phyloP scores from a whole-genome alignment of 202 grass and related monocot species.

The Elaeis oleifera region DNA sequence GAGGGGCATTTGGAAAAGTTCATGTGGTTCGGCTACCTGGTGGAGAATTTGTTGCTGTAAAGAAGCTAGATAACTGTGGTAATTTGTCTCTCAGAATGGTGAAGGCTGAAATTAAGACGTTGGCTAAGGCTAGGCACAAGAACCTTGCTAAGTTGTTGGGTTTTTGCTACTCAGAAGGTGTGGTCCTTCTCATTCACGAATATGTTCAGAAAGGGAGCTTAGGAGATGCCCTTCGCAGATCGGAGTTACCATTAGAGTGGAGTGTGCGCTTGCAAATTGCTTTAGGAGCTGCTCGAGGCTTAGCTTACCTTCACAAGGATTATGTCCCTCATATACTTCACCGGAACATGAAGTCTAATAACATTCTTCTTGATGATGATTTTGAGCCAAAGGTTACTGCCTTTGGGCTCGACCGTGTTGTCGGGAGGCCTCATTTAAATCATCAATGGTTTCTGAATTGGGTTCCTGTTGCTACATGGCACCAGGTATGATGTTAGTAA shows the following conservation, averaged over 20 bases:
- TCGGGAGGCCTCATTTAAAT: slow-evolving; percentile 34
- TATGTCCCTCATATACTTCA: slow-evolving; percentile 41
- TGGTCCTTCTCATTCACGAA: slow-evolving; percentile 51
- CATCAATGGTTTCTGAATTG: slow-evolving; percentile 36
- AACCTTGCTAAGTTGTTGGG: slow-evolving; percentile 52
- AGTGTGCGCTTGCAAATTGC: slow-evolving; percentile 43
- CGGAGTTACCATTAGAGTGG: slow-evolving; percentile 33
- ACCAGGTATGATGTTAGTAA: slow-evolving; percentile 35
- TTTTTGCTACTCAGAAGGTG: slow-evolving; percentile 41
- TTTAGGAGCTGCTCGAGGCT: slow-evolving; percentile 43
- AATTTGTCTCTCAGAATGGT: slow-evolving; percentile 37
- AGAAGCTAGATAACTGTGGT: slow-evolving; percentile 33
- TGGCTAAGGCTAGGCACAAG: slow-evolving; percentile 60
- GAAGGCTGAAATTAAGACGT: slow-evolving; percentile 47
- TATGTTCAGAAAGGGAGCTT: slow-evolving; percentile 45
- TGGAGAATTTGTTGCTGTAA: slow-evolving; percentile 39
- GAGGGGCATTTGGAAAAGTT: slow-evolving; percentile 50
- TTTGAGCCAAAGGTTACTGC: slow-evolving; percentile 48
- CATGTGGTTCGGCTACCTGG: slow-evolving; percentile 34
- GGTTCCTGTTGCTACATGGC: slow-evolving; percentile 41
- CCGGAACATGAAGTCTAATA: slow-evolving; percentile 58
- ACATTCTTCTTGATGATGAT: slow-evolving; percentile 46
- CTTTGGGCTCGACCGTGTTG: slow-evolving; percentile 37
- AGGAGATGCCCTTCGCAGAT: slow-evolving; percentile 34
- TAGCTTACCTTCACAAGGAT: slow-evolving; percentile 54